phyloP scores from a whole-genome alignment of 768 basidiomycete genomes.

The Tulasnella sp. region DNA sequence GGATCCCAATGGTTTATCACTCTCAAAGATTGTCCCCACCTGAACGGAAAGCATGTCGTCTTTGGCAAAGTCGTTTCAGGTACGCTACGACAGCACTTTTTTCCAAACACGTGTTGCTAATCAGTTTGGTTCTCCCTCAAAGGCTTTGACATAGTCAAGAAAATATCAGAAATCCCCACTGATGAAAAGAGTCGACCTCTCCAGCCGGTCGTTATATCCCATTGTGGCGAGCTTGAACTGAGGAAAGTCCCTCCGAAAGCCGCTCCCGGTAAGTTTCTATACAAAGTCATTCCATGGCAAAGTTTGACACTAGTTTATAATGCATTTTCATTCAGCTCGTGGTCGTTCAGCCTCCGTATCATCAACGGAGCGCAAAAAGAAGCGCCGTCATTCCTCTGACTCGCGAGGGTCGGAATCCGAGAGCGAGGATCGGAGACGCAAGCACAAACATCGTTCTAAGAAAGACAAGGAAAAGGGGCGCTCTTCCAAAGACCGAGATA shows the following conservation, averaged over 20 bases:
- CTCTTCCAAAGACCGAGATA: slow-evolving; percentile 31
- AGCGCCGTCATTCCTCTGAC: slow-evolving; percentile 24
- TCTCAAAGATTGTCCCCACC: slow-evolving; percentile 70
- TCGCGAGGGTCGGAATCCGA: slow-evolving; percentile 26
- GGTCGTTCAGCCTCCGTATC: slow-evolving; percentile 37
- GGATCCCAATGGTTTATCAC: slow-evolving; percentile 88
- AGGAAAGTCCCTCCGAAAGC: slow-evolving; percentile 46
- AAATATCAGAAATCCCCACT: slow-evolving; percentile 64
- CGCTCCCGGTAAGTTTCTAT: slow-evolving; percentile 22
- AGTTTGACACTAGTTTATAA: background rate
- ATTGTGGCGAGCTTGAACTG: slow-evolving; percentile 85
- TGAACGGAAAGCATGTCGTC: slow-evolving; percentile 61
- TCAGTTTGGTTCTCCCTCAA: background rate
- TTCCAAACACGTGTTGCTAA: slow-evolving; percentile 2
- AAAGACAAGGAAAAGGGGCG: slow-evolving; percentile 39
- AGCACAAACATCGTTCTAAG: slow-evolving; percentile 36
- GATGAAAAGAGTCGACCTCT: slow-evolving; percentile 77
- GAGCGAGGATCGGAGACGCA: slow-evolving; percentile 34
- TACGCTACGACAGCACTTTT: slow-evolving; percentile 36
- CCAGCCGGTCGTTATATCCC: slow-evolving; percentile 66
- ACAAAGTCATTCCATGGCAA: slow-evolving; percentile 32
- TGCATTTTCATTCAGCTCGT: slow-evolving; percentile 8
- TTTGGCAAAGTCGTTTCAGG: slow-evolving; percentile 49
- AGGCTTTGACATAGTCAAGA: slow-evolving; percentile 54
- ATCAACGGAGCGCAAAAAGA: slow-evolving; percentile 35